Evolutionary conservation across 371 early-diverging fungal genomes (phyloP).

Genomic region (Dentiscutata heterogama): DNA sequence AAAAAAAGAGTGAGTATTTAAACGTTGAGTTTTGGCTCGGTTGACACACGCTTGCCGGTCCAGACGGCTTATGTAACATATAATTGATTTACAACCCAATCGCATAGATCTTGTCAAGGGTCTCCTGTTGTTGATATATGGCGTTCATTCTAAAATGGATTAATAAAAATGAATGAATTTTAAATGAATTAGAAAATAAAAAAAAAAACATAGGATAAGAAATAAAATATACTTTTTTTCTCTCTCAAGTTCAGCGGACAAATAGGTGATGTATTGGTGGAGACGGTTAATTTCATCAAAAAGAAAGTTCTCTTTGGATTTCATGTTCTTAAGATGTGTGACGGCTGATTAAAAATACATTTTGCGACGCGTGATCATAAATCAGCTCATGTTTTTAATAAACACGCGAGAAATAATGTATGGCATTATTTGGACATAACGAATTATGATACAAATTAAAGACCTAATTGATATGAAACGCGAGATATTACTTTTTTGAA

Average conservation of each 20-base stretch:
- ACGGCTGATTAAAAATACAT: constrained; percentile 31
- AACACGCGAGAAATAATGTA: background rate
- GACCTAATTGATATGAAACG: background rate
- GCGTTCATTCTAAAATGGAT: constrained; percentile 36
- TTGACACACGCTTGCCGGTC: constrained; percentile 1
- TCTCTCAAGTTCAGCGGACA: constrained; percentile 36
- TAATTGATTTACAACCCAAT: constrained; percentile 33
- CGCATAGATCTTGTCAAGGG: constrained; percentile 42
- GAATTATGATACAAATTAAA: background rate
- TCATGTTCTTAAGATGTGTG: constrained; percentile 37
- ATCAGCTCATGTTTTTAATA: background rate
- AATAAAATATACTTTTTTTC: constrained; percentile 27
- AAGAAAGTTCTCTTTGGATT: constrained; percentile 31
- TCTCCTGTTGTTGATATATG: constrained; percentile 42
- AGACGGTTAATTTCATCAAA: constrained; percentile 44
- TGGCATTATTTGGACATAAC: background rate
- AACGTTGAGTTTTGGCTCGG: background rate
- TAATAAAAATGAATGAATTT: too few species aligned
- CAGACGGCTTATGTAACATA: background rate
- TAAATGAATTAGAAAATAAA: too few species aligned
- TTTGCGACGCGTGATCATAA: background rate
- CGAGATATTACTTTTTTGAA: constrained; percentile 57
- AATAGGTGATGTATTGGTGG: constrained; percentile 25
- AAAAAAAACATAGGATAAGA: too few species aligned
- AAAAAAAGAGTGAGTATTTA: too few species aligned